Conservation (phyloP, 352 stramenopile genomes). For the Phytophthora idaei region DNA sequence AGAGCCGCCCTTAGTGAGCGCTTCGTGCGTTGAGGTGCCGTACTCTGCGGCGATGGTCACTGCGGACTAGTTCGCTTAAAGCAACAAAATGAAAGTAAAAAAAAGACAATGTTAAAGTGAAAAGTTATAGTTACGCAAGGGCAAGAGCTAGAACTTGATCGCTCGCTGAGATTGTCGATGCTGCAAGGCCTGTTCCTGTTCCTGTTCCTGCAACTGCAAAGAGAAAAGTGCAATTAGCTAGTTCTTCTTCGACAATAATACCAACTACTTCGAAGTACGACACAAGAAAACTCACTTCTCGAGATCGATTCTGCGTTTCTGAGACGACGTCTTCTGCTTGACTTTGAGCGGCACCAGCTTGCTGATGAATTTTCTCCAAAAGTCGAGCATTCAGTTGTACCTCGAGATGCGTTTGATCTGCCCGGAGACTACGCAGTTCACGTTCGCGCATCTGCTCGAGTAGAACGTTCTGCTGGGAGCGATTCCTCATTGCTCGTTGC, state of each 20-base stretch:
- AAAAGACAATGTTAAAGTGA: neutral
- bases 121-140: neutral
- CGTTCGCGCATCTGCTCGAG: conserved; percentile 77
- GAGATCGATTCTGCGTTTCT: conserved; percentile 76
- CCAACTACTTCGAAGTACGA: neutral
- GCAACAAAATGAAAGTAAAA: conserved; percentile 21
- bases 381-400: conserved; percentile 77
- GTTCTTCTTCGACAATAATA: neutral
- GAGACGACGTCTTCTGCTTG: conserved; percentile 60
- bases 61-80: conserved; percentile 36
- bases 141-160: conserved; percentile 37
- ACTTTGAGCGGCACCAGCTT: conserved; percentile 42
- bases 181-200: conserved; percentile 53
- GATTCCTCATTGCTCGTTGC: conserved; percentile 57
- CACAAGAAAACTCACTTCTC: conserved; percentile 48
- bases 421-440: conserved; percentile 56
- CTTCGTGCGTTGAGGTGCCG: conserved; percentile 22
- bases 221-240: neutral
- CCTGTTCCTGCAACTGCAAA: conserved; percentile 57
- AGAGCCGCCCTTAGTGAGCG: conserved; percentile 23
- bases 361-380: conserved; percentile 74
- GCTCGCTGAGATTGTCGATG: conserved; percentile 35
- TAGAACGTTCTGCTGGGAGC: conserved; percentile 67
- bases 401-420: conserved; percentile 74
- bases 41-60: conserved; percentile 8